Conservation (phyloP, 768 basidiomycete genomes). For the Dacryopinax primogenitus region DNA sequence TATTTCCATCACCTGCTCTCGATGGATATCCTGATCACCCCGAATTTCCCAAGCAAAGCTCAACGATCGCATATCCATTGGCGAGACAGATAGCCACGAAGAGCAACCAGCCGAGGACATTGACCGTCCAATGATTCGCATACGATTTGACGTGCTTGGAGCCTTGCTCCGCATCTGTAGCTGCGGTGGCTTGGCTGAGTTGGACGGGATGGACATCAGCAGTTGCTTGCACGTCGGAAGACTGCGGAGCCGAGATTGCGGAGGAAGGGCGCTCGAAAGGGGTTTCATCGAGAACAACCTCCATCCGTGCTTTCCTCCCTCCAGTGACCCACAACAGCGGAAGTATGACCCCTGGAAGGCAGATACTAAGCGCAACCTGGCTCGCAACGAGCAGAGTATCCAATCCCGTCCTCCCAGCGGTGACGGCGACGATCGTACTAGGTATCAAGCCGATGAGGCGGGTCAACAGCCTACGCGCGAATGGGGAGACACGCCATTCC, state of each 20-base stretch:
- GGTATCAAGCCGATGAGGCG: slow-evolving; percentile 73
- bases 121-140: slow-evolving; percentile 45
- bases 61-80: slow-evolving; percentile 63
- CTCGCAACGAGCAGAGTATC: slow-evolving; percentile 69
- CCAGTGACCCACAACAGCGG: slow-evolving; percentile 67
- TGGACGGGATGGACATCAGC: background rate
- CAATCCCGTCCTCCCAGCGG: slow-evolving; percentile 56
- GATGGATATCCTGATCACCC: too few relatives aligned
- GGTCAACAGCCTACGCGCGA: slow-evolving; percentile 65
- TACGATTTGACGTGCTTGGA: slow-evolving; percentile 28
- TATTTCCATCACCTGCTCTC: too few relatives aligned
- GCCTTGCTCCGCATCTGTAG: slow-evolving; percentile 26
- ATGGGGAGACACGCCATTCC: slow-evolving; percentile 60
- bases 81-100: slow-evolving; percentile 57
- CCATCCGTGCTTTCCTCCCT: slow-evolving; percentile 50
- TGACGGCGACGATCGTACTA: slow-evolving; percentile 61
- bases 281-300: slow-evolving; percentile 12
- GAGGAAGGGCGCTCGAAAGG: background rate
- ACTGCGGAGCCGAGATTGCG: background rate
- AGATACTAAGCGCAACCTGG: slow-evolving; percentile 72
- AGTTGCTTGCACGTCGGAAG: background rate
- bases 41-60: slow-evolving; percentile 35
- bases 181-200: slow-evolving; percentile 8
- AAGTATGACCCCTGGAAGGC: slow-evolving; percentile 74
- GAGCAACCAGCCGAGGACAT: slow-evolving; percentile 40